Conservation (phyloP, 176 grass and related monocot genomes). For the Poa pratensis region DNA sequence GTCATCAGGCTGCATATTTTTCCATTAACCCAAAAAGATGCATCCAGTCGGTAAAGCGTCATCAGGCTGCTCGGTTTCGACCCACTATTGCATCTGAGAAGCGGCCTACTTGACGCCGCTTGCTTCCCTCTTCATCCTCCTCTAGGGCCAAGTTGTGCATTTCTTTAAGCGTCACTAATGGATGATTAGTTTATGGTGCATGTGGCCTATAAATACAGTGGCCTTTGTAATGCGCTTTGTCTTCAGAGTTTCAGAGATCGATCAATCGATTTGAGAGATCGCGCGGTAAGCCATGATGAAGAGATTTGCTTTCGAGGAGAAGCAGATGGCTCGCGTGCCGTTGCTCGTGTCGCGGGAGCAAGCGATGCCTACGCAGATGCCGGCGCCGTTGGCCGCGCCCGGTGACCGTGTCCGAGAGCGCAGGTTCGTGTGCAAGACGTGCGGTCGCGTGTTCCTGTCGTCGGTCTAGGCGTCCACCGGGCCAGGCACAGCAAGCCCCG, state of each 20-base stretch:
- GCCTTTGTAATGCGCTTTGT: neutral
- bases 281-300: neutral
- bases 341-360: no score
- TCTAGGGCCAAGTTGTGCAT: neutral
- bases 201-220: neutral
- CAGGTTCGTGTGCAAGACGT: slow-evolving; percentile 93
- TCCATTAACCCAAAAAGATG: no score
- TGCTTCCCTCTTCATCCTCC: neutral
- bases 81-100: neutral
- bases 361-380: no score
- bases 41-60: no score
- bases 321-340: neutral
- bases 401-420: slow-evolving; percentile 16
- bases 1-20: neutral
- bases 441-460: slow-evolving; percentile 76
- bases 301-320: neutral
- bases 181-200: neutral
- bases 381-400: neutral
- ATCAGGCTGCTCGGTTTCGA: no score
- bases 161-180: neutral
- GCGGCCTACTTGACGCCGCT: neutral
- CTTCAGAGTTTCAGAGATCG: neutral
- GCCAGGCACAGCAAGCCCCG: slow-evolving; percentile 92
- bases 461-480: slow-evolving; percentile 91
- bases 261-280: neutral